phyloP scores from a whole-genome alignment of 768 basidiomycete species.

The Rossbeevera mucosa region DNA sequence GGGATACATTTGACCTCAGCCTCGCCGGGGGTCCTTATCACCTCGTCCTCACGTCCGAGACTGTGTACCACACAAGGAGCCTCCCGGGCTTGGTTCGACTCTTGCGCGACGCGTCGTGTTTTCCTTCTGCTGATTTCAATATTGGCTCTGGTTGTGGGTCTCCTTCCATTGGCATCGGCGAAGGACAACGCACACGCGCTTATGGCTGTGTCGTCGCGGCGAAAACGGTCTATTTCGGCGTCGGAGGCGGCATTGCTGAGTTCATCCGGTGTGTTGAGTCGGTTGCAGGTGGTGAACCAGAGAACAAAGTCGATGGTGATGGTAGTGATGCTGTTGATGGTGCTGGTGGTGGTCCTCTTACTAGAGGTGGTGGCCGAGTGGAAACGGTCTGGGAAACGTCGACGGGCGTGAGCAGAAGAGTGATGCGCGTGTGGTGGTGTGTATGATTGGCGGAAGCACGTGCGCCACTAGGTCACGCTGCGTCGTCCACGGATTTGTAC shows the following conservation, averaged over 20 bases:
- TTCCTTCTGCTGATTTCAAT: neutral
- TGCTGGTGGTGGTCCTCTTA: too few species aligned
- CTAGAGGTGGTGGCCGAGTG: constrained; percentile 36
- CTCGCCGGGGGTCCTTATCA: constrained; percentile 47
- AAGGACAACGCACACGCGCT: neutral
- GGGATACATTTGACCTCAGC: constrained; percentile 51
- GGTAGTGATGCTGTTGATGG: neutral
- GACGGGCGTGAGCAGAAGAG: constrained; percentile 66
- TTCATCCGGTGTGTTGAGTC: constrained; percentile 54
- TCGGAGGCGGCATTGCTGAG: constrained; percentile 81
- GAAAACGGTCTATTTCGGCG: constrained; percentile 92
- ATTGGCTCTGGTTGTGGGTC: constrained; percentile 5
- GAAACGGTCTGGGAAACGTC: constrained; percentile 61
- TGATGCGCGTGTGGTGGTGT: constrained; percentile 65
- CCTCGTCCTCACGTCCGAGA: constrained; percentile 84
- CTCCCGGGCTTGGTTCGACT: constrained; percentile 57
- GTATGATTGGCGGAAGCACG: neutral
- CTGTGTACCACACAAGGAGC: constrained; percentile 74
- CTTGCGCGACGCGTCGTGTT: constrained; percentile 37
- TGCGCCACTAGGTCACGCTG: neutral
- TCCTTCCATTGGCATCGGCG: neutral
- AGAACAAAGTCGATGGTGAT: neutral
- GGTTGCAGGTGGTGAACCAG: neutral
- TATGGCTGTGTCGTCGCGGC: constrained; percentile 75
- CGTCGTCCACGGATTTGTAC: too few species aligned